Evolutionary conservation across 2,329 filamentous ascomycete genomes (phyloP).

Genomic region (Harringtonia aguacate): DNA sequence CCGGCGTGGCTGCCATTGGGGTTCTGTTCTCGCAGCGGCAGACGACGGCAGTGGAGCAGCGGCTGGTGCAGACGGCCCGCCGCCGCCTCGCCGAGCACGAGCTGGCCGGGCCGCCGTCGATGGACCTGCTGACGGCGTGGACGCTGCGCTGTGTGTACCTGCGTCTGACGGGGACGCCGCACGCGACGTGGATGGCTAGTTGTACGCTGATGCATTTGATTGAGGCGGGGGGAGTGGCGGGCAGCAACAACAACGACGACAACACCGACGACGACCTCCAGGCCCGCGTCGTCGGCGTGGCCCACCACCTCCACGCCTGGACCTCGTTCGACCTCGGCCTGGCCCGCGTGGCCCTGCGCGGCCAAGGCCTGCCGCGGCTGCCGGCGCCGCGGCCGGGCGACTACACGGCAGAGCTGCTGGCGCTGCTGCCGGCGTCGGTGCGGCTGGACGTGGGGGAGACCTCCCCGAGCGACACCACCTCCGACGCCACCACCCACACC

Average conservation of each 20-base stretch:
- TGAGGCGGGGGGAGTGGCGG: constrained; percentile 34
- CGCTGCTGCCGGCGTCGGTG: constrained; percentile 40
- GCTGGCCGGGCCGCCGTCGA: constrained; percentile 20
- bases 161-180: constrained; percentile 39
- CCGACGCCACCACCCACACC: too few species aligned
- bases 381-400: constrained; percentile 27
- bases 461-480: constrained; percentile 21
- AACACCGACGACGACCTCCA: neutral
- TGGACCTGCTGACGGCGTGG: constrained; percentile 36
- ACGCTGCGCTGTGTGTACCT: constrained; percentile 42
- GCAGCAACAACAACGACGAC: constrained; percentile 20
- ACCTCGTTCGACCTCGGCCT: constrained; percentile 48
- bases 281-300: constrained; percentile 33
- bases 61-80: constrained; percentile 26
- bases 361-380: constrained; percentile 27
- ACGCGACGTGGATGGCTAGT: constrained; percentile 46
- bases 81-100: constrained; percentile 28
- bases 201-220: constrained; percentile 47
- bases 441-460: constrained; percentile 36
- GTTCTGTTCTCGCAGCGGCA: constrained; percentile 36
- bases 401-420: constrained; percentile 36
- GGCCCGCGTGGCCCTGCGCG: constrained; percentile 34
- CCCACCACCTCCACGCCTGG: constrained; percentile 48
- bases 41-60: constrained; percentile 28
- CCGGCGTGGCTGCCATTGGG: constrained; percentile 44